Evolutionary conservation across 2,329 filamentous ascomycete genomes (phyloP).

Genomic region (Ophiostoma novo-ulmi): DNA sequence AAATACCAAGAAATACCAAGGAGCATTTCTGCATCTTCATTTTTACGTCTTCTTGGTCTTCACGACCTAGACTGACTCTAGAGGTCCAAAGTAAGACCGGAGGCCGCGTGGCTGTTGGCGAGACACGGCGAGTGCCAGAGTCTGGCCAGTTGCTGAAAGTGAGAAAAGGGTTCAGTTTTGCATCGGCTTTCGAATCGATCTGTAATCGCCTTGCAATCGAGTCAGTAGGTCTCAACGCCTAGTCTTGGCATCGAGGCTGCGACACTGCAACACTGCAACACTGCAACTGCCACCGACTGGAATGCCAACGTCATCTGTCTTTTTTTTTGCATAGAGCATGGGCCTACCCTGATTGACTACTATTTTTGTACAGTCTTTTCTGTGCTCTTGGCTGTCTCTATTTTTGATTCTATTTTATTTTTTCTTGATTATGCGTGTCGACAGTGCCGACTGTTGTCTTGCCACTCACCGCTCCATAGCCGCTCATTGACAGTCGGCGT

Average conservation of each 20-base stretch:
- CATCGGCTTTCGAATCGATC: too few relatives aligned
- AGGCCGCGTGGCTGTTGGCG: not conserved
- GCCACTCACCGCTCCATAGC: not conserved
- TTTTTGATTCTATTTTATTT: not conserved
- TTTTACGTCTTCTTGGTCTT: not conserved
- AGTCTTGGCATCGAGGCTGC: not conserved
- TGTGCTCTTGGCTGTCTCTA: not conserved
- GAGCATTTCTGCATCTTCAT: not conserved
- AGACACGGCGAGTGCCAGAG: not conserved
- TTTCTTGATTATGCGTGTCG: not conserved
- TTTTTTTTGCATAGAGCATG: not conserved
- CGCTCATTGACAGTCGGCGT: not conserved
- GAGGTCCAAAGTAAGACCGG: not conserved
- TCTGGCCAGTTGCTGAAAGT: not conserved
- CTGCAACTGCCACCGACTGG: not conserved
- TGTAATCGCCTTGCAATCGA: too few relatives aligned
- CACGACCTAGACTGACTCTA: not conserved
- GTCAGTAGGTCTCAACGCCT: not conserved
- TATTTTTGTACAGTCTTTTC: not conserved
- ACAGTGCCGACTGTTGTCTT: not conserved
- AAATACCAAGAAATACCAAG: too few relatives aligned
- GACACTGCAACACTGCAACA: not conserved
- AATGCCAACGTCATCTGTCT: conserved; percentile 3
- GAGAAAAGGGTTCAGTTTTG: not conserved
- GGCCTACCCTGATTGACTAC: not conserved